These are phyloP conservation scores for Pseudonectria foliicola DNA, from an alignment of 2,329 filamentous ascomycete species.

Conservation along the genomic window DNA sequence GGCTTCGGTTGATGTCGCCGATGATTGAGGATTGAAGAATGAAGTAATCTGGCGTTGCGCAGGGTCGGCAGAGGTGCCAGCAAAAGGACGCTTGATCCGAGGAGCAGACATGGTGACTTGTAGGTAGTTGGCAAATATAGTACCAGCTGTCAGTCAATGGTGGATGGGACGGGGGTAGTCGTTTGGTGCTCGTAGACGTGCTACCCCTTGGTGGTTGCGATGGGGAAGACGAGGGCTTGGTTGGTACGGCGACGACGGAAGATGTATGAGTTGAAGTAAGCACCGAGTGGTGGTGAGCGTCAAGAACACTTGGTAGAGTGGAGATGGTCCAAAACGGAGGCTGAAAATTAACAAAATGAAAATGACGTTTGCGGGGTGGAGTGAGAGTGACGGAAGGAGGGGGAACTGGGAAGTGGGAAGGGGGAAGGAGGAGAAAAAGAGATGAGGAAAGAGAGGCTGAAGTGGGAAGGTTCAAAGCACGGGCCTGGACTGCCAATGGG, in stretches of 20 bases:
- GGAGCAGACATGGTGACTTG: constrained; percentile 42
- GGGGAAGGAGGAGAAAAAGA: not conserved
- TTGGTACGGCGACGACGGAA: not conserved
- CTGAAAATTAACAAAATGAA: not conserved
- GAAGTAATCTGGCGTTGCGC: constrained; percentile 57
- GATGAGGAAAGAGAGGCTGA: constrained; percentile 1
- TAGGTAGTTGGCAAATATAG: no score
- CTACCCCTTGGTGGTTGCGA: no score
- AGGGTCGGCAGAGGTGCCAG: constrained; percentile 50
- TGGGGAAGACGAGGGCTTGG: constrained; percentile 1
- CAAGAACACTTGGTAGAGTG: constrained; percentile 7
- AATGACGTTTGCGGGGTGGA: constrained; percentile 7
- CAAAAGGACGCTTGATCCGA: constrained; percentile 55
- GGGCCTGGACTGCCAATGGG: no score
- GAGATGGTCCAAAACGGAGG: constrained; percentile 10
- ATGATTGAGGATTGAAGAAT: constrained; percentile 44
- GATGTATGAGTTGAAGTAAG: not conserved
- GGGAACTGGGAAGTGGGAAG: not conserved
- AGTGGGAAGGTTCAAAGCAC: not conserved
- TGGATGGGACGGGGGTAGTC: not conserved
- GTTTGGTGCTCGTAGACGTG: not conserved
- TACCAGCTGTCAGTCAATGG: no score
- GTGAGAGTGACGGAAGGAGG: constrained; percentile 2
- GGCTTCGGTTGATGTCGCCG: constrained; percentile 28
- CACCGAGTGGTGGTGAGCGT: not conserved